These are phyloP conservation scores for Polyporus arcularius DNA, from an alignment of 768 basidiomycete species.

Conservation along the genomic window DNA sequence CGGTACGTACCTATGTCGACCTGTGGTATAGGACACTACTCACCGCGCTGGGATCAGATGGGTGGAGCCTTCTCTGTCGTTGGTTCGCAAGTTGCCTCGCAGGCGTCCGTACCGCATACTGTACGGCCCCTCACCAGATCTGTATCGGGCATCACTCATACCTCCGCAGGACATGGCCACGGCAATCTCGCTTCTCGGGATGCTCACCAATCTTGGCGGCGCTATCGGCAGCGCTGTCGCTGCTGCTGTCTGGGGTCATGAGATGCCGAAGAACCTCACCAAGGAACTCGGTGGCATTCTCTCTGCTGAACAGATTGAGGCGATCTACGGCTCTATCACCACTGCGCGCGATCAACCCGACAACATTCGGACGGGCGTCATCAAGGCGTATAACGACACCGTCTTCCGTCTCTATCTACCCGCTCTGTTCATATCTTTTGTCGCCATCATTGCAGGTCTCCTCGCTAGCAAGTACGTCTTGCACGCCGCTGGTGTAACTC, in stretches of 20 bases:
- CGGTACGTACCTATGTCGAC: slow-evolving; percentile 21
- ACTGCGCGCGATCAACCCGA: slow-evolving; percentile 4
- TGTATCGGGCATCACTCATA: no score
- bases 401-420: slow-evolving; percentile 22
- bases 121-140: no score
- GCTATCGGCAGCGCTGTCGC: slow-evolving; percentile 40
- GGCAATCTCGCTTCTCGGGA: slow-evolving; percentile 41
- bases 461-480: no score
- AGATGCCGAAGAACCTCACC: slow-evolving; percentile 22
- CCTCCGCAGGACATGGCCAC: slow-evolving; percentile 40
- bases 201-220: slow-evolving; percentile 43
- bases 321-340: slow-evolving; percentile 23
- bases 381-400: slow-evolving; percentile 25
- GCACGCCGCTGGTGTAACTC: slow-evolving; percentile 8
- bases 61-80: slow-evolving; percentile 52
- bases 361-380: slow-evolving; percentile 15
- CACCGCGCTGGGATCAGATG: slow-evolving; percentile 4
- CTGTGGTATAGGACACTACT: no score
- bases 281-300: slow-evolving; percentile 16
- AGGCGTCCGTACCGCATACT: slow-evolving; percentile 43
- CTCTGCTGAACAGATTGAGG: slow-evolving; percentile 14
- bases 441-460: slow-evolving; percentile 33
- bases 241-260: slow-evolving; percentile 22
- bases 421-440: slow-evolving; percentile 37
- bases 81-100: slow-evolving; percentile 40